A percentile compares a stretch with the other conserved stretches of the same genome.
Evolutionary conservation across 78 protist genomes (phyloP).

Genomic region (Speleostelium caveatum): DNA sequence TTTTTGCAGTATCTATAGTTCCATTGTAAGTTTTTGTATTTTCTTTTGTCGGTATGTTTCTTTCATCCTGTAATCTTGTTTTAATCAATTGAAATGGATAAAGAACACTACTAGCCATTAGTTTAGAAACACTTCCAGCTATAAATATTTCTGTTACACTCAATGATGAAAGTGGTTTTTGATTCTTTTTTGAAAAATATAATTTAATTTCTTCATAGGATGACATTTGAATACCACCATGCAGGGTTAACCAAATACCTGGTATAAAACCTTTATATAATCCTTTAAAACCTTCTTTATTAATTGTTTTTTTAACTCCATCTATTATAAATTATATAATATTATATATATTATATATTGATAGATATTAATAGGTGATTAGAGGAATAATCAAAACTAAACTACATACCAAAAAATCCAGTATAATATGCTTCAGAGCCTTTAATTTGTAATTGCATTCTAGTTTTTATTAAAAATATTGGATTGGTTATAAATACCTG

Average conservation of each 20-base stretch:
- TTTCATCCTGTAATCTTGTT: constrained; percentile 72
- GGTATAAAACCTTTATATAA: constrained; percentile 70
- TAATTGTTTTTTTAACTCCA: constrained; percentile 56
- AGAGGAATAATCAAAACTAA: neutral
- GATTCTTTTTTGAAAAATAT: constrained; percentile 1
- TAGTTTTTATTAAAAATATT: constrained; percentile 66
- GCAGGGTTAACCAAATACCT: constrained; percentile 63
- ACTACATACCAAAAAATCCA: constrained; percentile 14
- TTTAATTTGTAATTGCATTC: constrained; percentile 60
- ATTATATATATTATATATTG: neutral
- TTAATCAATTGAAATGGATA: constrained; percentile 73
- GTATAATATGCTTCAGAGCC: constrained; percentile 49
- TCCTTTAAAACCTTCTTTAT: constrained; percentile 53
- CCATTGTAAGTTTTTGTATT: constrained; percentile 30
- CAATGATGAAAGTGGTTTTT: constrained; percentile 13
- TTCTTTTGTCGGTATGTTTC: constrained; percentile 58
- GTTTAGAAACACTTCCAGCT: constrained; percentile 66
- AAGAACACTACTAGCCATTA: constrained; percentile 41
- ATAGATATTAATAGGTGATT: neutral
- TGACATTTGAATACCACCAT: constrained; percentile 78
- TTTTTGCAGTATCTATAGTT: constrained; percentile 38
- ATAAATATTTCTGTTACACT: constrained; percentile 39
- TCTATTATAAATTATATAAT: too few relatives aligned
- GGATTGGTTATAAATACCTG: constrained; percentile 78
- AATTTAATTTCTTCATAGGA: constrained; percentile 47